Evolutionary conservation across 345 rosid genomes (phyloP), one percentile per base, ranked within the genome.

Genomic region (Eucalyptus pauciflora): DNA sequence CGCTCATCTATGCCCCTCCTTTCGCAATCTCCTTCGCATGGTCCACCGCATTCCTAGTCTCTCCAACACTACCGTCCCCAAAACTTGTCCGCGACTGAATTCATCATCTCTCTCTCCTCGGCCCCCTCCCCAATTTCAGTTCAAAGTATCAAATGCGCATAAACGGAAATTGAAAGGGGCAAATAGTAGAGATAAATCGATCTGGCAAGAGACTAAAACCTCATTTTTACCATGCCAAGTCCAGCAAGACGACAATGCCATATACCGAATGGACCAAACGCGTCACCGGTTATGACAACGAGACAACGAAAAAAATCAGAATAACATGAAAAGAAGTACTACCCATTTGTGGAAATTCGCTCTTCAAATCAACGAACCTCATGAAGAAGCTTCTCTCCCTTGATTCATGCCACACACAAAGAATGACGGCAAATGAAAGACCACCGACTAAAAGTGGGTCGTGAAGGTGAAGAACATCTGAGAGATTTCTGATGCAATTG

Each of bases 1-100:
- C 93, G 86, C 95, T 88, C 95, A 94, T 90, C 93, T 95, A 96
- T 86, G 89, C 91, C 27, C 92, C 94, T 50, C 94, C 96, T 86
- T 86, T 92, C 89, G 88, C 45, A 69, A 95, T 94, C 91, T 94
- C 96, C 87, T 90, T 92, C 43, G 90, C 90, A n/a, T 94, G 94
- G 88, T 91, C 94, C 56, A 89, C 88, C 89, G 91, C 86, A 88
- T 86, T 89, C 91, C 90, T 90, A 37, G 5, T 43, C 87, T 86
- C 90, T 16, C 88, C 88, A 27, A 37, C 88, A 29, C 87, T 81
- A 29, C 87, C 87, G 27, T 79, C 88, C 18, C 9, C 91, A 60
- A 45, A 56, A 43, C 58, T 86, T 71, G 24, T 69, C 86, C 46
- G 69, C 48, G 15, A 48, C 86, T 27, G 86, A 88, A 31, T 13